Base-by-base conservation (phyloP, 768 basidiomycete genomes). In the Leccinum uliginosum region DNA sequence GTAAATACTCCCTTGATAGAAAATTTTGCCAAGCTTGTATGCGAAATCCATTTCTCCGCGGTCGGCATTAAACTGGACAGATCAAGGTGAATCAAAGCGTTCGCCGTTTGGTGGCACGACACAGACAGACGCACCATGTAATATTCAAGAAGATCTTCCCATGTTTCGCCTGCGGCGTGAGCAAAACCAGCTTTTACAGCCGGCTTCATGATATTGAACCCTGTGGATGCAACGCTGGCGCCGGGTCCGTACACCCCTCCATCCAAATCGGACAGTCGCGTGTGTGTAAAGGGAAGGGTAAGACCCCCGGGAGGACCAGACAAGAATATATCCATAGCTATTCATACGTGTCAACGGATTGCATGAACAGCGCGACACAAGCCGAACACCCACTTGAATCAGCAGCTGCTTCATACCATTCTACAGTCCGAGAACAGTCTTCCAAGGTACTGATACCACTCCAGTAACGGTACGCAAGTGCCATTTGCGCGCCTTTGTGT, bases 201-300 rank as follows among this genome's bases (percentile, higher is more conserved):
- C 14, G 93, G 83, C 54, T 85, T 78, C 34, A 83, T 76, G 2
- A 81, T 78, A 64, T 89, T 91, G 21, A 82, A 56, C 2, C 91
- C 92, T 0, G 93, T 93, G 0, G 92, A 95, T 8, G 93, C 92
- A 50, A 93, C 91, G 56, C 93, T 95, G 3, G 96, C 93, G 49
- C 96, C 94, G 15, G 90, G 89, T 3, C 97, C 97, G 67, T 89
- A 98, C n/a, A 91, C 83, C 6, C 97, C 97, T 15, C 96, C 97
- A 9, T 78, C 84, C 4, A 96, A 79, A 71, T 98, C 97, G 2
- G 95, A 96, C 3, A 98, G 75, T 6, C 87, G 80, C 0, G 91
- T 88, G 17, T 90, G 78, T 0, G 89, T 87, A 49, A 89, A 83
- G 0, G 93, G 91, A 3, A 99, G 76, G 0, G 91, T 91, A 10